These are phyloP conservation scores for Lichtheimia ramosa DNA, from an alignment of 371 early-diverging fungal genomes.

Conservation along the genomic window DNA sequence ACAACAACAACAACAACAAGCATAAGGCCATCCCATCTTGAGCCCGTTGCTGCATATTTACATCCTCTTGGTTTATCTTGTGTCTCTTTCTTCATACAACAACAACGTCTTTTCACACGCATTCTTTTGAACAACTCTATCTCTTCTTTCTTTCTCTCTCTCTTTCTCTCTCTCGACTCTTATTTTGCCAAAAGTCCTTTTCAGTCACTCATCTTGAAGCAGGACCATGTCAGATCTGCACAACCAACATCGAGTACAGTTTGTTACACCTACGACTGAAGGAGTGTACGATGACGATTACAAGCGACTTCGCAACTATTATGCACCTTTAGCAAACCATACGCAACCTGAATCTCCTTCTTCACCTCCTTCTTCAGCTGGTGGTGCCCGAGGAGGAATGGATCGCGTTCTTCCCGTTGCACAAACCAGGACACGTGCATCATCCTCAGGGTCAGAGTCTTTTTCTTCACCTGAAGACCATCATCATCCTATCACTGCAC, in stretches of 20 bases:
- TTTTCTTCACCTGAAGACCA: constrained; percentile 2
- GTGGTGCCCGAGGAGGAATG: background rate
- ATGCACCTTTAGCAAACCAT: background rate
- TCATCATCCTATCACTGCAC: background rate
- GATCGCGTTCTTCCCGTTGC: constrained; percentile 1
- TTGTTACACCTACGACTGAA: constrained; percentile 1
- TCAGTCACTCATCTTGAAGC: background rate
- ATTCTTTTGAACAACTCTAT: background rate
- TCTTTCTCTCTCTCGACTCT: background rate
- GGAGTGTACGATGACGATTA: constrained; percentile 2
- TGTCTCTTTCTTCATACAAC: too few relatives aligned
- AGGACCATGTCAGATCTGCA: background rate
- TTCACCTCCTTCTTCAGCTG: background rate
- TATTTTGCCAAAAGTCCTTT: background rate
- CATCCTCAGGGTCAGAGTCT: constrained; percentile 7
- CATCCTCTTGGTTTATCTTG: too few relatives aligned
- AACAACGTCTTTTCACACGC: too few relatives aligned
- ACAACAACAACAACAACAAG: too few relatives aligned
- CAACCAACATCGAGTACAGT: constrained; percentile 3
- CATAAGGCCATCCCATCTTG: too few relatives aligned
- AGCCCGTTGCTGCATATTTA: too few relatives aligned
- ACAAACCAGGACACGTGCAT: constrained; percentile 4
- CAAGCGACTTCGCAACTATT: constrained; percentile 7
- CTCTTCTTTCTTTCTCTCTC: background rate
- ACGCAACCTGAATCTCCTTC: too few relatives aligned